Percentiles rank a stretch among this genome's conserved stretches.
phyloP scores from a whole-genome alignment of 1,284 basidiomycete species.

The Melampsora americana region DNA sequence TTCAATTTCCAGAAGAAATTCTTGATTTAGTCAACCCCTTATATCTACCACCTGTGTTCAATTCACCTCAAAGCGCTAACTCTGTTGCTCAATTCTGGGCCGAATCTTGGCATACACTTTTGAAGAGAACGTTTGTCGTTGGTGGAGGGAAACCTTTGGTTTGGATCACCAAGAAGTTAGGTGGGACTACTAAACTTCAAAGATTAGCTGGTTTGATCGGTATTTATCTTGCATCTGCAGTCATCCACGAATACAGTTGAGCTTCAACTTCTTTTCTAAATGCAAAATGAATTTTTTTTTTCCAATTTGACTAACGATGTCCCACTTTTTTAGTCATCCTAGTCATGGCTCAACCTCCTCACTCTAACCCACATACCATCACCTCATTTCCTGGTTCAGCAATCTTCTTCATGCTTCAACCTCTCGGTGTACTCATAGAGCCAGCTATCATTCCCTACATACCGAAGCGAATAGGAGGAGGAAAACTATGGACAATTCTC shows the following conservation, averaged over 20 bases:
- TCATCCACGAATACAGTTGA: not conserved
- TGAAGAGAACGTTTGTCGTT: not conserved
- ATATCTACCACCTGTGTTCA: not conserved
- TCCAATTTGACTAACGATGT: not conserved
- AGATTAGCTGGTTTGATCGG: not conserved
- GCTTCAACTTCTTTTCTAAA: not conserved
- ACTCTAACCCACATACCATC: not conserved
- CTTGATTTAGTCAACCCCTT: not conserved
- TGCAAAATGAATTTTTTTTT: not conserved
- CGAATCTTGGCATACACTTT: not conserved
- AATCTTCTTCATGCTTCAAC: constrained; percentile 12
- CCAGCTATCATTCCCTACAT: constrained; percentile 9
- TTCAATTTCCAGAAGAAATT: not conserved
- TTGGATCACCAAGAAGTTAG: constrained; percentile 2
- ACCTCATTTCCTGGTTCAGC: not conserved
- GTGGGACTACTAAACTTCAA: not conserved
- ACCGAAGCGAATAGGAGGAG: not conserved
- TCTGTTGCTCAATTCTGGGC: constrained; percentile 1
- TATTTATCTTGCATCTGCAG: not conserved
- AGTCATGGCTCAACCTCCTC: not conserved
- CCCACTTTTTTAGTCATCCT: not conserved
- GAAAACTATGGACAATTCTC: not conserved
- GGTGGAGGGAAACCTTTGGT: constrained; percentile 5
- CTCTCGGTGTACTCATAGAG: constrained; percentile 3
- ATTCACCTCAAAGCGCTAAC: not conserved